Evolutionary conservation across 345 rosid genomes (phyloP).

Genomic region (Brassica incana): DNA sequence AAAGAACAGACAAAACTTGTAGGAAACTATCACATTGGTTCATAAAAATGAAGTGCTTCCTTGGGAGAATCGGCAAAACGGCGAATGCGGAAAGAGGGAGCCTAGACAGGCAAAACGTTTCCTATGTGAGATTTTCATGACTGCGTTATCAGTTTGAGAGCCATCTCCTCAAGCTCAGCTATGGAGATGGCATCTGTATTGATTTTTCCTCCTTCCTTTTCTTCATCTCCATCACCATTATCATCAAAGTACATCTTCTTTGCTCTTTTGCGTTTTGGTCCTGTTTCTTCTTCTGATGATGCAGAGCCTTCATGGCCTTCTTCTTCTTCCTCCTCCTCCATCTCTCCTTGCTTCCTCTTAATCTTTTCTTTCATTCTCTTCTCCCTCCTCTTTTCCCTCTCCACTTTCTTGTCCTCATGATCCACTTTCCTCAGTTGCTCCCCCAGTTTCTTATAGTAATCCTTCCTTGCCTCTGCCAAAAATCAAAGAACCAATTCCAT

Average conservation of each 20-base stretch:
- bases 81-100: conserved; percentile 31
- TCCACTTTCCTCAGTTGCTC: conserved; percentile 75
- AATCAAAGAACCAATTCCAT: conserved; percentile 1
- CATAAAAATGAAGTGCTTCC: conserved; percentile 62
- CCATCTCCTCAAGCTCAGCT: conserved; percentile 84
- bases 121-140: conserved; percentile 2
- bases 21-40: conserved; percentile 58
- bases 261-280: conserved; percentile 45
- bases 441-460: conserved; percentile 65
- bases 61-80: conserved; percentile 41
- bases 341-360: conserved; percentile 60
- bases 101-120: not conserved
- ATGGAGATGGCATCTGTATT: conserved; percentile 56
- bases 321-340: conserved; percentile 46
- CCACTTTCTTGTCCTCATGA: conserved; percentile 76
- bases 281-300: conserved; percentile 47
- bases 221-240: conserved; percentile 30
- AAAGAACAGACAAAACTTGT: conserved; percentile 68
- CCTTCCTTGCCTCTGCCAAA: conserved; percentile 53
- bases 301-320: conserved; percentile 50
- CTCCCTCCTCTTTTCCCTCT: conserved; percentile 68
- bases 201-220: conserved; percentile 11
- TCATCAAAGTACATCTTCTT: conserved; percentile 59
- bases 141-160: conserved; percentile 59
- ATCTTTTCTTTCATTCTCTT: conserved; percentile 67